Evolutionary conservation across 805 yeast genomes (phyloP).

Genomic region (Ogataea corticis): DNA sequence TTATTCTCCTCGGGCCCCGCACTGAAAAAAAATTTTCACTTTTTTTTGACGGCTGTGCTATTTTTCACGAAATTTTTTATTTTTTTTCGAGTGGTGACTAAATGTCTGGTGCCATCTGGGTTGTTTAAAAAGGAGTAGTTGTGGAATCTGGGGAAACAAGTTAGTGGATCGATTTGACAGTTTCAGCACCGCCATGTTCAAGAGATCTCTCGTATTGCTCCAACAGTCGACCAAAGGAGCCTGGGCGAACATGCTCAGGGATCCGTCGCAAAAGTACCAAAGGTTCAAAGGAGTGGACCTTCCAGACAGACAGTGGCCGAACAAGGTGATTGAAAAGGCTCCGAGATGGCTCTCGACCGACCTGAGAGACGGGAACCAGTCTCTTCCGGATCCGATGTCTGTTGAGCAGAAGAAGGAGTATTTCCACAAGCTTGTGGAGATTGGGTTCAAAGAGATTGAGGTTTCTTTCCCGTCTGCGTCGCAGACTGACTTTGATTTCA

Average conservation of each 20-base stretch:
- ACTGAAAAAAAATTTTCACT: neutral
- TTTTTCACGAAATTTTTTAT: neutral
- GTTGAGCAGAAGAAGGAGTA: conserved; percentile 72
- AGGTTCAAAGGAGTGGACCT: conserved; percentile 56
- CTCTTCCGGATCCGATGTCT: conserved; percentile 81
- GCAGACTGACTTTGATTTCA: conserved; percentile 80
- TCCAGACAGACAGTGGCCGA: conserved; percentile 72
- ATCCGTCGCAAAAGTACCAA: conserved; percentile 64
- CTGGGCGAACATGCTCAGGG: conserved; percentile 58
- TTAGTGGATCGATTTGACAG: too few species aligned
- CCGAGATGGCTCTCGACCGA: conserved; percentile 84
- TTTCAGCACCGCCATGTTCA: conserved; percentile 27
- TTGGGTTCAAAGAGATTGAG: conserved; percentile 81
- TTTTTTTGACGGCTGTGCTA: neutral
- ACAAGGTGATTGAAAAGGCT: conserved; percentile 61
- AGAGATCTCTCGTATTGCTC: conserved; percentile 26
- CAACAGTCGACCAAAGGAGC: conserved; percentile 32
- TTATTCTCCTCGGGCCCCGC: conserved; percentile 7
- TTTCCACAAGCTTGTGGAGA: conserved; percentile 67
- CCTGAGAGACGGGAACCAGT: conserved; percentile 79
- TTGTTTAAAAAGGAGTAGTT: too few species aligned
- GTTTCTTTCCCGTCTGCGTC: conserved; percentile 82
- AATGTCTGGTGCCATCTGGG: neutral
- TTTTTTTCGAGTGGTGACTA: neutral
- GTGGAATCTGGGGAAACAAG: too few species aligned